These are phyloP conservation scores for Cercospora zeae-maydis DNA, from an alignment of 2,329 filamentous ascomycete species.

Conservation along the genomic window DNA sequence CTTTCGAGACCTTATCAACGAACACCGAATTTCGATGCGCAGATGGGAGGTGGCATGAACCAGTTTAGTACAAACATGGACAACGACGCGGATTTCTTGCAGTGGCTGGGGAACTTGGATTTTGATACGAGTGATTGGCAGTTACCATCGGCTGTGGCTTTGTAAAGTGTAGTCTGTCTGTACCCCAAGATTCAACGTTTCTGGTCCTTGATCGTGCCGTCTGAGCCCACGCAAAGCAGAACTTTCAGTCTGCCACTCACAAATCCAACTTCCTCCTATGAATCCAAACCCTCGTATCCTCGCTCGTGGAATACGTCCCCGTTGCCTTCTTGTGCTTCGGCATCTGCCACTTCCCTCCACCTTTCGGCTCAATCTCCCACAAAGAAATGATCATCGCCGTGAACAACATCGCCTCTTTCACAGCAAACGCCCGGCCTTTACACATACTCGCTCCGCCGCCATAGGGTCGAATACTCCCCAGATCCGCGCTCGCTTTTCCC, in stretches of 20 bases:
- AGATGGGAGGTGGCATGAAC: neutral
- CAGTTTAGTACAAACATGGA: constrained; percentile 18
- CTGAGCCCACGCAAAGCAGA: no score
- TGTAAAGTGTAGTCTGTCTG: no score
- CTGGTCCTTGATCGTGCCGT: no score
- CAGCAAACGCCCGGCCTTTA: constrained; percentile 51
- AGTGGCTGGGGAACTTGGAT: constrained; percentile 22
- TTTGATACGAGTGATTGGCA: constrained; percentile 18
- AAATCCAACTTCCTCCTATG: constrained; percentile 29
- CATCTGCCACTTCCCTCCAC: constrained; percentile 48
- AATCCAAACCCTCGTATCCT: constrained; percentile 55
- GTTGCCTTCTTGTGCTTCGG: constrained; percentile 50
- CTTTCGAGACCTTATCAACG: constrained; percentile 10
- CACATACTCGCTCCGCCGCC: constrained; percentile 47
- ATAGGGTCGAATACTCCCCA: constrained; percentile 47
- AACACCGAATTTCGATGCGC: constrained; percentile 1
- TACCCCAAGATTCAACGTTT: no score
- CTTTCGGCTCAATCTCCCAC: constrained; percentile 54
- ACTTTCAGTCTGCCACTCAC: no score
- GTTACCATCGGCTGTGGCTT: neutral
- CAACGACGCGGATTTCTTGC: constrained; percentile 24
- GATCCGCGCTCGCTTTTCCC: constrained; percentile 35
- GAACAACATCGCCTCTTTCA: constrained; percentile 50
- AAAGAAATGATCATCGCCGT: constrained; percentile 52
- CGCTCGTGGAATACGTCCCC: constrained; percentile 50